Conservation (phyloP, 169 alveolate genomes). For the Plasmodium knowlesi region DNA sequence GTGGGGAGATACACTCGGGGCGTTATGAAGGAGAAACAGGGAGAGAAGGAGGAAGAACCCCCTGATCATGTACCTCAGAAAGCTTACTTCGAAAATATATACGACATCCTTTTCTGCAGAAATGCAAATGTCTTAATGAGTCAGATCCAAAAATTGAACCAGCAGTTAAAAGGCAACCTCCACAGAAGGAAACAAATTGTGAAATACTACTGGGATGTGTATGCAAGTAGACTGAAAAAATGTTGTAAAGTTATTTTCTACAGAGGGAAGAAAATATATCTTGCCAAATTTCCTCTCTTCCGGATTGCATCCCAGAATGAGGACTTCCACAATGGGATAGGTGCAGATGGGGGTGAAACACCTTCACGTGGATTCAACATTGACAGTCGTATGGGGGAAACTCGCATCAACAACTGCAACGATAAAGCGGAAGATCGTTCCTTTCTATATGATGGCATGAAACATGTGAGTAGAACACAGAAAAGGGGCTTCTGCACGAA, state of each 20-base stretch:
- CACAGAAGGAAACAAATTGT: slow-evolving; percentile 5
- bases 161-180: neutral
- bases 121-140: slow-evolving; percentile 30
- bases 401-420: neutral
- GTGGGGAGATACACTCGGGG: slow-evolving; percentile 10
- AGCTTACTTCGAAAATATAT: slow-evolving; percentile 36
- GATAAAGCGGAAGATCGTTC: neutral
- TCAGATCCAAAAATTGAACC: slow-evolving; percentile 31
- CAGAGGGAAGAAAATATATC: slow-evolving; percentile 16
- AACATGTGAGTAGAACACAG: neutral
- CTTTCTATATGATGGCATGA: neutral
- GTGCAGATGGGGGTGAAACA: neutral
- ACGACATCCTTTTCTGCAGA: slow-evolving; percentile 50
- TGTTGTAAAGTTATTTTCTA: slow-evolving; percentile 33
- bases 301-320: neutral
- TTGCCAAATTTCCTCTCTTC: slow-evolving; percentile 20
- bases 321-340: neutral
- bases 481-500: neutral
- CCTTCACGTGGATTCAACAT: neutral
- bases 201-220: slow-evolving; percentile 60
- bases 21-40: neutral
- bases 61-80: neutral
- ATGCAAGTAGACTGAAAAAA: slow-evolving; percentile 22
- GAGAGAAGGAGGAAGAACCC: neutral
- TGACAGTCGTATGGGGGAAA: neutral